Evolutionary conservation across 768 basidiomycete genomes (phyloP).

Genomic region (Mycena filopes): DNA sequence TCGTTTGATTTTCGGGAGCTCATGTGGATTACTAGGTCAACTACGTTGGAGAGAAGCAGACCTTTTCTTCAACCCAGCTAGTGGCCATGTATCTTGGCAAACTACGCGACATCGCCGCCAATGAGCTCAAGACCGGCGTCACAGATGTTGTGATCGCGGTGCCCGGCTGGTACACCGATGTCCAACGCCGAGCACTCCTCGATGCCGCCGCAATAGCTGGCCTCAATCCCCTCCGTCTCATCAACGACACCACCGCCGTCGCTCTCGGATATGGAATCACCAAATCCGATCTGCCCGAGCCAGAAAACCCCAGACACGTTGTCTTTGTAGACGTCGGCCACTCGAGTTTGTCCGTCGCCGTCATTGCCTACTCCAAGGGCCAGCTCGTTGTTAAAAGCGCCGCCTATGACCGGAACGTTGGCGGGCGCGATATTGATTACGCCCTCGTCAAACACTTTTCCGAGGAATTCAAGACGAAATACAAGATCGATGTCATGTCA

Average conservation of each 20-base stretch:
- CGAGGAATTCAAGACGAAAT: constrained; percentile 92
- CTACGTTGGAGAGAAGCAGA: constrained; percentile 84
- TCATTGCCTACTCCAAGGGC: constrained; percentile 95
- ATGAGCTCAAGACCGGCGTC: constrained; percentile 87
- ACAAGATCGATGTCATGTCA: constrained; percentile 95
- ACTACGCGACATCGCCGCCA: constrained; percentile 85
- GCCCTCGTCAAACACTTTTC: constrained; percentile 92
- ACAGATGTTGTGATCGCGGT: constrained; percentile 96
- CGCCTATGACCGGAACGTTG: constrained; percentile 93
- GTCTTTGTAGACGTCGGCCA: constrained; percentile 97
- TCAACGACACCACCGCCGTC: constrained; percentile 96
- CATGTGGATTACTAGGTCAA: constrained; percentile 67
- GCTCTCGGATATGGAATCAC: constrained; percentile 99
- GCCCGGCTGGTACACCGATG: constrained; percentile 96
- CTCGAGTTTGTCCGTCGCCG: constrained; percentile 85
- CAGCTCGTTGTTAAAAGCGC: constrained; percentile 88
- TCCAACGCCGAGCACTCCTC: constrained; percentile 89
- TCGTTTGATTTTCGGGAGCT: constrained; percentile 21
- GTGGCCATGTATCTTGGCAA: constrained; percentile 92
- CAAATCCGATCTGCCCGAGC: constrained; percentile 92
- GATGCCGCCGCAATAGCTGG: constrained; percentile 92
- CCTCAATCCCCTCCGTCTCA: constrained; percentile 91
- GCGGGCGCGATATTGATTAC: constrained; percentile 96
- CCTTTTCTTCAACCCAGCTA: constrained; percentile 91
- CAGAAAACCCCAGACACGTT: constrained; percentile 85